Base-by-base conservation (phyloP, 805 yeast genomes). In the Metschnikowia dekortorum region DNA sequence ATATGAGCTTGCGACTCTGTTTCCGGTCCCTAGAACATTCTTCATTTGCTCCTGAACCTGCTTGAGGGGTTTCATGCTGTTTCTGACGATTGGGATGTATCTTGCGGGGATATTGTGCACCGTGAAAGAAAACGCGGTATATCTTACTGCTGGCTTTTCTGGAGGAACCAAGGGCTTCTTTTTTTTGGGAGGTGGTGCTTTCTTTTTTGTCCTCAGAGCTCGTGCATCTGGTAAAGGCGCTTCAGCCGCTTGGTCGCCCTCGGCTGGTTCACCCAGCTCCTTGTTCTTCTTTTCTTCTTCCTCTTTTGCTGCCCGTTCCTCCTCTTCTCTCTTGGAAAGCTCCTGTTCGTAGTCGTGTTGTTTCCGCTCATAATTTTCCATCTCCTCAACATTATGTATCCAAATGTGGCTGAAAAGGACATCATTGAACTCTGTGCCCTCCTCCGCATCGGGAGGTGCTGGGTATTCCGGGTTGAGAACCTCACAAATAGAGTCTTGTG, bases 401-500 rank as follows among this genome's bases (percentile, higher is more conserved):
- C 81, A 64, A 8, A 80, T 54, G 52, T 74, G 78, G 43, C 84
- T 79, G 4, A 79, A 61, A 22, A 80, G 53, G 3, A 80, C 58
- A 49, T 80, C 82, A 22, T 54, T 53, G 37, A 37, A 51, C 16
- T 55, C 61, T 13, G 71, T 42, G 41, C 57, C 49, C 32, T 59
- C 61, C 29, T 61, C 61, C 10, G 55, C 58, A 9, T 56, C 63
- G 10, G 60, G 61, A 37, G 64, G 48, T 51, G 60, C 59, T 1
- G 72, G 69, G 11, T 64, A 40, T 9, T 52, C 56, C 1, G 59
- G 56, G 1, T 42, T 47, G 0, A 69, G 39, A 0, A 79, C 71
- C 67, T 91, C 97, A 51, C 86, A 71, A 2, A 92, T 78, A 1
- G 95, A 79, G 54, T 89, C 81, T 55, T 83, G 83, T 0, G 98